Conservation (phyloP, 805 yeast species). For the Lachancea mirantina region DNA sequence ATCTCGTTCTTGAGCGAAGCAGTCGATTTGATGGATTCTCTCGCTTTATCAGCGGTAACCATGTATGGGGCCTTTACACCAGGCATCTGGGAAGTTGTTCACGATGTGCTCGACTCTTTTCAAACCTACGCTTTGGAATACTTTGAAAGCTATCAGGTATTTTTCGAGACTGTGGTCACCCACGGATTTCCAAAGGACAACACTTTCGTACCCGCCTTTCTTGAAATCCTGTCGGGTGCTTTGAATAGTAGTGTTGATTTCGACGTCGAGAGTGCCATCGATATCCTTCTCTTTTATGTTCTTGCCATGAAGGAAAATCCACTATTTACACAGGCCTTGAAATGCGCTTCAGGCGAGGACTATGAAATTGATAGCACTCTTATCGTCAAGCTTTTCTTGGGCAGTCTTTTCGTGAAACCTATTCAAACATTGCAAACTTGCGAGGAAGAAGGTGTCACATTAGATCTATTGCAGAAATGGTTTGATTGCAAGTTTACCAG, state of each 20-base stretch:
- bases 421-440: slow-evolving; percentile 45
- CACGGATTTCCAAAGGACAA: slow-evolving; percentile 41
- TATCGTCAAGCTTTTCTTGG: slow-evolving; percentile 52
- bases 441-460: slow-evolving; percentile 40
- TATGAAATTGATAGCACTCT: slow-evolving; percentile 35
- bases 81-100: slow-evolving; percentile 45
- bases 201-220: slow-evolving; percentile 23
- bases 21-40: slow-evolving; percentile 55
- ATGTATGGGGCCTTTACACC: slow-evolving; percentile 42
- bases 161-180: slow-evolving; percentile 47
- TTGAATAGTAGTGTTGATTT: slow-evolving; percentile 32
- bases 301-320: slow-evolving; percentile 29
- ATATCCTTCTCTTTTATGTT: slow-evolving; percentile 26
- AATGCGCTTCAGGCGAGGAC: slow-evolving; percentile 27
- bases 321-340: slow-evolving; percentile 21
- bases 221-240: slow-evolving; percentile 23
- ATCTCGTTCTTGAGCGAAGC: slow-evolving; percentile 55
- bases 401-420: slow-evolving; percentile 60
- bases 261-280: slow-evolving; percentile 34
- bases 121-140: slow-evolving; percentile 55
- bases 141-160: slow-evolving; percentile 49
- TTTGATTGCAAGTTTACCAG: slow-evolving; percentile 48
- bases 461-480: slow-evolving; percentile 57
- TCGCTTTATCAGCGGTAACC: slow-evolving; percentile 42
- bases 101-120: slow-evolving; percentile 44